These are phyloP conservation scores for Forsythia suspensa DNA, from an alignment of 257 asterid genomes.

Conservation along the genomic window DNA sequence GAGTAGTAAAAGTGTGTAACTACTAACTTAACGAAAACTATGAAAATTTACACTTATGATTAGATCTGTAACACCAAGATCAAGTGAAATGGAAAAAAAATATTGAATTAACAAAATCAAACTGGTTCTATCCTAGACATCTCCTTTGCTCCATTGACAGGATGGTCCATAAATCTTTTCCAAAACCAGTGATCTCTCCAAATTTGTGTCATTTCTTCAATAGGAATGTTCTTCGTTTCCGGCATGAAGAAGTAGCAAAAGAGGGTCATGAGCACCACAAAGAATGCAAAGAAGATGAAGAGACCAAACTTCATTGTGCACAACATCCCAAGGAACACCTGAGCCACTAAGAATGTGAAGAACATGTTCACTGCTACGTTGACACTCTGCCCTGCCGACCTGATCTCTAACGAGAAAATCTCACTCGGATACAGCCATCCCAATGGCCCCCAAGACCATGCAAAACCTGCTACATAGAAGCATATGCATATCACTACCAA, in stretches of 20 bases:
- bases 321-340: neutral
- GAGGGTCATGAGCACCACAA: neutral
- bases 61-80: neutral
- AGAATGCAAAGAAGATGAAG: neutral
- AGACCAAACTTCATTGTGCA: neutral
- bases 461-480: neutral
- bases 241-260: neutral
- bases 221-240: neutral
- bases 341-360: neutral
- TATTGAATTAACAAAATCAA: neutral
- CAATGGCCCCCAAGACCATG: slow-evolving; percentile 15
- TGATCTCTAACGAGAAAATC: slow-evolving; percentile 2
- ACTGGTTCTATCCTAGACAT: neutral
- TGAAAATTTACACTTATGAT: too few relatives aligned
- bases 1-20: too few relatives aligned
- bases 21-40: too few relatives aligned
- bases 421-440: slow-evolving; percentile 17
- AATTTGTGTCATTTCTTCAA: neutral
- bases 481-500: slow-evolving; percentile 6
- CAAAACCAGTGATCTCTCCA: neutral
- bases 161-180: neutral
- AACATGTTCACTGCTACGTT: slow-evolving; percentile 10
- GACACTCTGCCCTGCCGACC: slow-evolving; percentile 3
- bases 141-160: neutral
- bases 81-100: too few relatives aligned